Evolutionary conservation across 345 rosid genomes (phyloP).

Genomic region (Citrus cavaleriei): DNA sequence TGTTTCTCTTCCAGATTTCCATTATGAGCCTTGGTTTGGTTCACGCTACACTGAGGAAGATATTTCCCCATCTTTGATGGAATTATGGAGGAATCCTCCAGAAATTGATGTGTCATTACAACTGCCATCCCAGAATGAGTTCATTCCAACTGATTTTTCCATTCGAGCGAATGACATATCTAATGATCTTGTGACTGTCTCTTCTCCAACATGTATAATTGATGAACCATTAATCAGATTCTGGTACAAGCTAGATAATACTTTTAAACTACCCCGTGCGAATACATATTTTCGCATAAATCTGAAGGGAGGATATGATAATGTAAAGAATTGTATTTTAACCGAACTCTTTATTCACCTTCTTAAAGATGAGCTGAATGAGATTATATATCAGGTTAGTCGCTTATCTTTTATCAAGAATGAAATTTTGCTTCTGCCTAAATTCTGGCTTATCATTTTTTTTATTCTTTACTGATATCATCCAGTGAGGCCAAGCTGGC

Average conservation of each 20-base stretch:
- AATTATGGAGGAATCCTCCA: constrained; percentile 73
- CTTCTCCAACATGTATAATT: constrained; percentile 63
- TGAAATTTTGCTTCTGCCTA: neutral
- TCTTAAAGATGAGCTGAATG: constrained; percentile 92
- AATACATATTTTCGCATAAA: constrained; percentile 81
- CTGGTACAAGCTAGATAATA: constrained; percentile 91
- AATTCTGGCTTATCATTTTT: neutral
- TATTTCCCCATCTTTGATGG: constrained; percentile 60
- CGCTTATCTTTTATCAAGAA: constrained; percentile 4
- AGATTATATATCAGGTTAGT: constrained; percentile 83
- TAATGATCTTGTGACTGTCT: constrained; percentile 24
- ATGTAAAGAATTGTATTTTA: constrained; percentile 65
- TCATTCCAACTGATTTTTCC: constrained; percentile 84
- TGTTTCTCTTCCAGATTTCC: constrained; percentile 49
- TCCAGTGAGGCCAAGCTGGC: neutral
- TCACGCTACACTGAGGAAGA: constrained; percentile 68
- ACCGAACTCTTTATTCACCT: constrained; percentile 81
- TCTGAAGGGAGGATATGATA: constrained; percentile 71
- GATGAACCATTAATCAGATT: constrained; percentile 80
- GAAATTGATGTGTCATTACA: constrained; percentile 66
- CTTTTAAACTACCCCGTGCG: constrained; percentile 85
- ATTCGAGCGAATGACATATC: constrained; percentile 41
- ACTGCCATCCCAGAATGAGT: constrained; percentile 76
- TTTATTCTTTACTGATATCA: neutral
- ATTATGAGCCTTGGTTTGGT: constrained; percentile 87